phyloP scores from a whole-genome alignment of 129 eudicot genomes.

The Helianthus annuus region DNA sequence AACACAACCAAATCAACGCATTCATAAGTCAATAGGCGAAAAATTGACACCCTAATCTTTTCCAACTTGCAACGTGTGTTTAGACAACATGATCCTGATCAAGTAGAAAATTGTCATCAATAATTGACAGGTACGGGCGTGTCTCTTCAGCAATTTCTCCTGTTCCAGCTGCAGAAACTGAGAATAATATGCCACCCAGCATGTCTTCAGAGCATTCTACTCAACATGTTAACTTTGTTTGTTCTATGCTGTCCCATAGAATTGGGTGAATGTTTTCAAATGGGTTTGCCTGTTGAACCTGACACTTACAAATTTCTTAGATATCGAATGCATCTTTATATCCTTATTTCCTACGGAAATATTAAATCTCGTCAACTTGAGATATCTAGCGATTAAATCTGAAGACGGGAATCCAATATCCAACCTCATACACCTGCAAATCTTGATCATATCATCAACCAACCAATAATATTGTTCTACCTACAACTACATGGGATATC shows the following conservation, averaged over 20 bases:
- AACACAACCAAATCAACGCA: neutral
- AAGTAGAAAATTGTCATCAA: neutral
- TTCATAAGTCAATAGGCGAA: neutral
- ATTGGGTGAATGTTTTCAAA: slow-evolving; percentile 21
- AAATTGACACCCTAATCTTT: neutral
- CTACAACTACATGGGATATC: slow-evolving; percentile 26
- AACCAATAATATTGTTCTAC: slow-evolving; percentile 14
- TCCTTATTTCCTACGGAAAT: slow-evolving; percentile 25
- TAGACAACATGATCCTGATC: slow-evolving; percentile 2
- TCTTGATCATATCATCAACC: slow-evolving; percentile 16
- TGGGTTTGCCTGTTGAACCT: slow-evolving; percentile 6
- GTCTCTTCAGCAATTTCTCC: slow-evolving; percentile 25
- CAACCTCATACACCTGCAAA: slow-evolving; percentile 33
- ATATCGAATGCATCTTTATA: slow-evolving; percentile 19
- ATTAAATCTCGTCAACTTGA: slow-evolving; percentile 29
- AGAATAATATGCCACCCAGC: slow-evolving; percentile 2
- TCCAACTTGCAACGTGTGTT: neutral
- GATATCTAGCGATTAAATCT: slow-evolving; percentile 37
- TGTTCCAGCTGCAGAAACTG: slow-evolving; percentile 19
- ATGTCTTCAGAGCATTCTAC: slow-evolving; percentile 21
- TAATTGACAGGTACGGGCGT: slow-evolving; percentile 26
- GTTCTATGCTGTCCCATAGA: slow-evolving; percentile 24
- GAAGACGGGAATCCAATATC: slow-evolving; percentile 19
- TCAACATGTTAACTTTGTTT: slow-evolving; percentile 19
- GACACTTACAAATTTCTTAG: slow-evolving; percentile 27